phyloP scores from a whole-genome alignment of 2,329 filamentous ascomycete genomes.

The Paraconiothyrium brasiliense region DNA sequence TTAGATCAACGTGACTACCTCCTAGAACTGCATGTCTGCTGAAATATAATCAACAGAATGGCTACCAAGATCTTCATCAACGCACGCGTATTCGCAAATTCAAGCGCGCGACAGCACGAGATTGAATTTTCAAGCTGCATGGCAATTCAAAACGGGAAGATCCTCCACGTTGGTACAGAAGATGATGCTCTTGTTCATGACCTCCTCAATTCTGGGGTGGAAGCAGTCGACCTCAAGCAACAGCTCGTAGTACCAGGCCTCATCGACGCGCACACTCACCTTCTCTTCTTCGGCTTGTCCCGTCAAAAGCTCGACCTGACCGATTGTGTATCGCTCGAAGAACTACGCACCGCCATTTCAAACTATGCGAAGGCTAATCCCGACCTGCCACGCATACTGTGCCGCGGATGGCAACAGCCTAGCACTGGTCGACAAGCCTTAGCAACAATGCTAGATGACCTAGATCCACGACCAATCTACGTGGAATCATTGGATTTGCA shows the following conservation, averaged over 20 bases:
- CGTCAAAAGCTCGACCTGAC: constrained; percentile 62
- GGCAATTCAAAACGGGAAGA: constrained; percentile 24
- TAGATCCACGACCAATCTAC: constrained; percentile 63
- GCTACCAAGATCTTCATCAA: constrained; percentile 37
- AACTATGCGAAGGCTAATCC: constrained; percentile 58
- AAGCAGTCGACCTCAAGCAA: constrained; percentile 46
- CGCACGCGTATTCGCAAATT: constrained; percentile 32
- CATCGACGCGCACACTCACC: constrained; percentile 67
- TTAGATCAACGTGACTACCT: too few relatives aligned
- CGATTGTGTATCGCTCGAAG: constrained; percentile 57
- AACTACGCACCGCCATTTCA: constrained; percentile 60
- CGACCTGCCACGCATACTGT: constrained; percentile 58
- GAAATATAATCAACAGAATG: not conserved
- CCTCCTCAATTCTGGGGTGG: not conserved
- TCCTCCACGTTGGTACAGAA: constrained; percentile 53
- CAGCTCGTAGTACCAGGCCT: constrained; percentile 63
- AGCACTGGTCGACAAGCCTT: constrained; percentile 62
- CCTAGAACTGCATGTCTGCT: too few relatives aligned
- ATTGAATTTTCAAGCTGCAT: constrained; percentile 8
- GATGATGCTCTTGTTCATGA: constrained; percentile 52
- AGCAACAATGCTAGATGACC: constrained; percentile 61
- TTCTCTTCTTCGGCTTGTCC: constrained; percentile 64
- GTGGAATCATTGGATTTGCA: constrained; percentile 67
- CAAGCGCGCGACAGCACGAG: not conserved
- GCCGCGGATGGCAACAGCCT: constrained; percentile 65